Conservation (phyloP, 2,329 filamentous ascomycete genomes). For the Talaromyces amestolkiae region DNA sequence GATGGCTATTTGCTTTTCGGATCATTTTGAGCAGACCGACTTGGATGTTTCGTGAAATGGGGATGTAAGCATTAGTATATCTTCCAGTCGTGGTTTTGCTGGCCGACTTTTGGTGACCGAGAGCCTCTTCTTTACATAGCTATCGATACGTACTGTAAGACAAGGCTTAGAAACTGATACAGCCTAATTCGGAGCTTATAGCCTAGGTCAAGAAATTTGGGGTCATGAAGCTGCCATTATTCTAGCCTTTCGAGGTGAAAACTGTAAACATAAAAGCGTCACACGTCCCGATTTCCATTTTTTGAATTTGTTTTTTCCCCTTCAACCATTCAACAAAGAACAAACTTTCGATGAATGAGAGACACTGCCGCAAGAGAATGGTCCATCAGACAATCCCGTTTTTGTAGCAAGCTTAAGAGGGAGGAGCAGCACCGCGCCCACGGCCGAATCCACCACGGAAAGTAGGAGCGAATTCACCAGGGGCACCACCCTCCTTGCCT, state of each 20-base stretch:
- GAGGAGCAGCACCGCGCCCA: slow-evolving; percentile 74
- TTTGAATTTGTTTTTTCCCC: neutral
- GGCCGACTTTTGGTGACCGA: neutral
- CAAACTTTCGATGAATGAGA: slow-evolving; percentile 10
- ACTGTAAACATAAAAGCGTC: slow-evolving; percentile 25
- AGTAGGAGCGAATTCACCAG: slow-evolving; percentile 85
- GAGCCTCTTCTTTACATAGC: neutral
- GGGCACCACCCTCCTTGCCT: slow-evolving; percentile 85
- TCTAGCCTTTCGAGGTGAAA: slow-evolving; percentile 29
- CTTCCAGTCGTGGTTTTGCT: neutral
- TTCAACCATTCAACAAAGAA: slow-evolving; percentile 12
- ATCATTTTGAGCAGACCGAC: neutral
- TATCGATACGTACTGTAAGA: neutral
- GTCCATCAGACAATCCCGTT: neutral
- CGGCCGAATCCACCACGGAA: slow-evolving; percentile 91
- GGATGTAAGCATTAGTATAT: neutral
- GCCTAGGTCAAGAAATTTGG: neutral
- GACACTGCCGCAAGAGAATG: neutral
- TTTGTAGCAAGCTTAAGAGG: slow-evolving; percentile 20
- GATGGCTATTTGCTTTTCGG: neutral
- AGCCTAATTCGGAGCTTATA: neutral
- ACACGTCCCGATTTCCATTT: neutral
- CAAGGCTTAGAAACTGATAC: neutral
- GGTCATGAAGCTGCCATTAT: slow-evolving; percentile 34
- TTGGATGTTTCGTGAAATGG: neutral